Evolutionary conservation across 78 protist species (phyloP), one percentile per base, ranked within the genome.

Genomic region (Chrysochromulina parva): DNA sequence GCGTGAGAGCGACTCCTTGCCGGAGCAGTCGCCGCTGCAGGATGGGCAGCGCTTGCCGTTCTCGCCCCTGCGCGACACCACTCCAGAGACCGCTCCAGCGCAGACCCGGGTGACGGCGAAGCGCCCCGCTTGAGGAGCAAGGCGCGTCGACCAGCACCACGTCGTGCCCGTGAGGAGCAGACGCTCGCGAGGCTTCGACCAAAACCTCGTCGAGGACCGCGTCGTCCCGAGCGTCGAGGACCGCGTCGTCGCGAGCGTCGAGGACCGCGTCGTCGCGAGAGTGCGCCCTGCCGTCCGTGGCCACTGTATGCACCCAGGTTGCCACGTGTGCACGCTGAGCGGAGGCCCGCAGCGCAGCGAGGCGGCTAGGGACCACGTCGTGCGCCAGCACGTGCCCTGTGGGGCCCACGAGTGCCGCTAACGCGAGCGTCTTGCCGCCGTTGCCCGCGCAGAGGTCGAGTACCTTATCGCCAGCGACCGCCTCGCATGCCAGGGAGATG

Each of bases 381-480:
- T 71, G 80, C 80, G 19, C 48, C 20, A 4, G 1, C 24, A 38
- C 19, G 9, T 13, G 53, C 54, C 80, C 80, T 13, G 53, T 5
- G 54, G 17, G 54, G 54, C 80, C 24, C 54, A 71, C 19, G 26
- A 6, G 3, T 7, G 80, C 54, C 54, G 80, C 80, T 11, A 71
- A 13, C 24, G 80, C 80, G 80, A 71, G 80, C 54, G 53, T 71
- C 80, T 71, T 71, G 24, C 80, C 80, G 52, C 54, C 80, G 54
- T n/a, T 38, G 54, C 80, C 80, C 2, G 54, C 80, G 80, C 80
- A 71, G 24, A 11, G 1, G 80, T 71, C 80, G 80, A 71, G 53
- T 7, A 71, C 53, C 9, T 2, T 4, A 1, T 3, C 54, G 80
- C 80, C 80, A 17, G 48, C n/a, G 54, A 7, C 53, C 24, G 54